These are phyloP conservation scores for Kurtzmaniella quercitrusa DNA, from an alignment of 1,139 yeast species.

Conservation along the genomic window DNA sequence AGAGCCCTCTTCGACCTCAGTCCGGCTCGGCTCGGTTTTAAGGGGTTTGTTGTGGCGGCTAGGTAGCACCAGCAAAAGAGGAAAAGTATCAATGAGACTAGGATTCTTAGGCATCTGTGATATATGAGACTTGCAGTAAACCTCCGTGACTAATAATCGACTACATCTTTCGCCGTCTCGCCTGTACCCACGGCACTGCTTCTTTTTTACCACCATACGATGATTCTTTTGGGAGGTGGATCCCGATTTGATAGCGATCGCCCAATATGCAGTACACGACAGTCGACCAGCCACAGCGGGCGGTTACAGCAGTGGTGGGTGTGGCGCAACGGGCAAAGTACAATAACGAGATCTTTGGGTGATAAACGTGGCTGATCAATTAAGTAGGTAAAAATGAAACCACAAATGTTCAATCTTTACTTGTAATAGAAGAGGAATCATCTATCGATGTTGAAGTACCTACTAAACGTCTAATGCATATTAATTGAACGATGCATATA, in stretches of 20 bases:
- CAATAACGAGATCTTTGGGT: too few relatives aligned
- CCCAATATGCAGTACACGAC: neutral
- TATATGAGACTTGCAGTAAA: neutral
- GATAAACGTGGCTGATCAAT: too few relatives aligned
- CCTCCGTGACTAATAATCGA: neutral
- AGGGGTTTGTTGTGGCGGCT: neutral
- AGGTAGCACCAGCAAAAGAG: neutral
- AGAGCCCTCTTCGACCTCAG: neutral
- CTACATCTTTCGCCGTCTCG: neutral
- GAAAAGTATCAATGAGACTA: neutral
- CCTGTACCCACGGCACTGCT: neutral
- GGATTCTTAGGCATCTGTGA: neutral
- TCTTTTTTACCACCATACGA: neutral
- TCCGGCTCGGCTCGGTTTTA: constrained; percentile 1
- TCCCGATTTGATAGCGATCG: too few relatives aligned
- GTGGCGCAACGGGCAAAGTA: too few relatives aligned
- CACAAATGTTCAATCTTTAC: too few relatives aligned
- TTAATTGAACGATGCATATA: too few relatives aligned
- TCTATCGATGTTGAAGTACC: too few relatives aligned
- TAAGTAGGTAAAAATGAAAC: neutral
- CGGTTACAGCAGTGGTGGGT: too few relatives aligned
- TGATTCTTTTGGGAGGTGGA: neutral
- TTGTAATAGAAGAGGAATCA: too few relatives aligned
- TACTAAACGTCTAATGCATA: too few relatives aligned
- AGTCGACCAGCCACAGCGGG: neutral